phyloP scores from a whole-genome alignment of 2,329 filamentous ascomycete genomes.

The Ophiosphaerella herpotricha region DNA sequence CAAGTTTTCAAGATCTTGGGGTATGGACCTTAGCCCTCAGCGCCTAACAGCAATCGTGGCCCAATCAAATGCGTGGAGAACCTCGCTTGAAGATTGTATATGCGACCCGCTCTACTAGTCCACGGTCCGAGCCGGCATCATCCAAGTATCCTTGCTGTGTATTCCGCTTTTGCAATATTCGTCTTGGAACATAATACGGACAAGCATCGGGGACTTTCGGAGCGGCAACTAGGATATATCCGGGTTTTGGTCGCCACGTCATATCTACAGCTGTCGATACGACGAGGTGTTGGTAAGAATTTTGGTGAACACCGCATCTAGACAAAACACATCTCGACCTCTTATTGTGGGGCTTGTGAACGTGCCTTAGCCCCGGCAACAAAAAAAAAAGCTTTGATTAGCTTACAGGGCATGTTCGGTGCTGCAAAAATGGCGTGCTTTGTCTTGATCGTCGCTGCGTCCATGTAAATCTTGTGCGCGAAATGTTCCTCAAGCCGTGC shows the following conservation, averaged over 20 bases:
- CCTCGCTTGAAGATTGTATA: neutral
- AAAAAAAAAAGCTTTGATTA: neutral
- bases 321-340: too few relatives aligned
- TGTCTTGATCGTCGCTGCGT: too few relatives aligned
- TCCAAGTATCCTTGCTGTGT: neutral
- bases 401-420: neutral
- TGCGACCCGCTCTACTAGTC: neutral
- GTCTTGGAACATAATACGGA: too few relatives aligned
- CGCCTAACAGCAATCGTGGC: too few relatives aligned
- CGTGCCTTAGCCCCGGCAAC: neutral
- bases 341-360: too few relatives aligned
- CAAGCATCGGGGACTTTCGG: neutral
- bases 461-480: too few relatives aligned
- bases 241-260: neutral
- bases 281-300: neutral
- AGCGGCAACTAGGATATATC: neutral
- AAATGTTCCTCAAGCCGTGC: too few relatives aligned
- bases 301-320: too few relatives aligned
- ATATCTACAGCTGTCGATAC: neutral
- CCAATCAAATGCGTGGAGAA: too few relatives aligned
- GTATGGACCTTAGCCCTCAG: too few relatives aligned
- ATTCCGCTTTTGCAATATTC: too few relatives aligned
- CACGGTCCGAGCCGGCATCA: neutral
- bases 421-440: neutral
- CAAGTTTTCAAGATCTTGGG: too few relatives aligned